Evolutionary conservation across 257 asterid genomes (phyloP).

Genomic region (Nicotiana undulata): DNA sequence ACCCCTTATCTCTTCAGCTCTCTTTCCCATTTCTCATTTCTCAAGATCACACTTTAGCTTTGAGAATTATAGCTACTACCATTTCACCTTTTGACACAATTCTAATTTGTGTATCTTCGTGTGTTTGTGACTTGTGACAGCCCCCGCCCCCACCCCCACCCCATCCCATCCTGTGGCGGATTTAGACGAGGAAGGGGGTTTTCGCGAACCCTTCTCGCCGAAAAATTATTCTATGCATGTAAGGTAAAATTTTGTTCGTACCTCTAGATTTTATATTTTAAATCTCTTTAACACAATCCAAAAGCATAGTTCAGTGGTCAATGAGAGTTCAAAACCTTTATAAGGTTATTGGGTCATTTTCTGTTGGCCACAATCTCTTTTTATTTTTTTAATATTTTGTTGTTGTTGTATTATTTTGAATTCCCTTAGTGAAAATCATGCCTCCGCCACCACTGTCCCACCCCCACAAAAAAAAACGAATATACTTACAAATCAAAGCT

Average conservation of each 20-base stretch:
- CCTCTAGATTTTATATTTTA: no score
- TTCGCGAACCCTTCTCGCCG: accelerated
- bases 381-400: no score
- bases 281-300: accelerated
- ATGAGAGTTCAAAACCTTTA: no score
- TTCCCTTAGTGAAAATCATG: background rate
- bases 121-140: background rate
- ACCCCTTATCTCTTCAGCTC: background rate
- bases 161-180: background rate
- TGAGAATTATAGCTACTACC: background rate
- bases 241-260: accelerated
- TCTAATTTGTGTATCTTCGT: background rate
- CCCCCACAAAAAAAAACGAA: background rate
- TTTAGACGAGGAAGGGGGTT: no score
- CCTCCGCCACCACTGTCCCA: background rate
- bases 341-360: no score
- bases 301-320: no score
- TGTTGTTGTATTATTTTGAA: no score
- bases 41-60: constrained; percentile 9
- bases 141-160: background rate
- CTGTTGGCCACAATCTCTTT: no score
- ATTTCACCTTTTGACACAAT: background rate
- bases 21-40: constrained; percentile 20
- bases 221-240: accelerated
- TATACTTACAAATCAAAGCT: background rate